A percentile compares a stretch with the other conserved stretches of the same genome.
phyloP scores from a whole-genome alignment of 106 monocot genomes.

The Dactylorhiza incarnata region DNA sequence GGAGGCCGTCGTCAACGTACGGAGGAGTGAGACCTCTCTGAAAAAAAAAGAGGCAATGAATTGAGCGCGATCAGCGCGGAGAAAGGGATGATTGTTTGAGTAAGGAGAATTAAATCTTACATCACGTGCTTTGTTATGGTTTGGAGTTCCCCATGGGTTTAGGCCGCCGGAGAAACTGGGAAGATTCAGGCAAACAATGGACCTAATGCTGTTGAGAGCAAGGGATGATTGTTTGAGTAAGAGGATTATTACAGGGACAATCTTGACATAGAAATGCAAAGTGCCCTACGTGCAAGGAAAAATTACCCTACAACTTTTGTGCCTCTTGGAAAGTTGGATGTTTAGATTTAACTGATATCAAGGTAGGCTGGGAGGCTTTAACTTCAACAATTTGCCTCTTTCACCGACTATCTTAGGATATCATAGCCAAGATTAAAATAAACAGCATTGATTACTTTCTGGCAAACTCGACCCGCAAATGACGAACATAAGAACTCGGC shows the following conservation, averaged over 20 bases:
- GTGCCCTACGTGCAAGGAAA: too few species aligned
- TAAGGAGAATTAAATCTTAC: slow-evolving; percentile 37
- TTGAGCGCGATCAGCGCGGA: background rate
- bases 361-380: too few species aligned
- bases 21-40: slow-evolving; percentile 62
- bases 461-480: too few species aligned
- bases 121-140: slow-evolving; percentile 41
- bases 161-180: slow-evolving; percentile 96
- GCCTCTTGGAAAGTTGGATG: too few species aligned
- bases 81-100: too few species aligned
- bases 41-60: background rate
- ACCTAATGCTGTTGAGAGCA: slow-evolving; percentile 56
- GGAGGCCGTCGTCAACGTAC: slow-evolving; percentile 72
- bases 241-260: background rate
- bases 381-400: too few species aligned
- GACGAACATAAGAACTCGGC: too few species aligned
- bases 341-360: too few species aligned
- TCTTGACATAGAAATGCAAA: background rate
- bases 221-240: background rate
- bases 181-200: slow-evolving; percentile 86
- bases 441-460: too few species aligned
- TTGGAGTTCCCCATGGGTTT: slow-evolving; percentile 96
- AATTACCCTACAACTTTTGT: too few species aligned
- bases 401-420: too few species aligned
- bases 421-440: too few species aligned